These are phyloP conservation scores for Actinomortierella ambigua DNA, from an alignment of 371 early-diverging fungal species.

Conservation along the genomic window DNA sequence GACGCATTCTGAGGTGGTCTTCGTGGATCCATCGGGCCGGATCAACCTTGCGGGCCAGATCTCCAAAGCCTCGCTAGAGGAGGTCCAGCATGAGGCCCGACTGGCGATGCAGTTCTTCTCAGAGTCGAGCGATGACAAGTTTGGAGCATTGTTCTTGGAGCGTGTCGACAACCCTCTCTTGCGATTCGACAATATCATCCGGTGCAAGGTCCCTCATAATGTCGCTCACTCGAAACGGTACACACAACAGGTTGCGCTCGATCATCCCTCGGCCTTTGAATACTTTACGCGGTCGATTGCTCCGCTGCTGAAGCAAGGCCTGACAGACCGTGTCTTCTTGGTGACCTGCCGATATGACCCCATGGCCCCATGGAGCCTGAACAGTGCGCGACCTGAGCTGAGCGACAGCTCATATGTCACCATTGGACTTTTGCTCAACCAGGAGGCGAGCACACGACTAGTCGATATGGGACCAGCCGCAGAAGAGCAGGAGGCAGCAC, in stretches of 20 bases:
- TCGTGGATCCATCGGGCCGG: conserved; percentile 85
- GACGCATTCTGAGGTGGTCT: conserved; percentile 71
- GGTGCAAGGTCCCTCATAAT: conserved; percentile 46
- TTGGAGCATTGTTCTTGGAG: conserved; percentile 74
- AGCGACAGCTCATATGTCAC: conserved; percentile 21
- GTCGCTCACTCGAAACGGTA: conserved; percentile 46
- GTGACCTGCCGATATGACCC: conserved; percentile 55
- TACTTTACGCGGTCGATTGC: conserved; percentile 57
- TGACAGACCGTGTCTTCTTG: conserved; percentile 70
- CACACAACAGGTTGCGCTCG: conserved; percentile 54
- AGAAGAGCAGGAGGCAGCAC: conserved; percentile 61
- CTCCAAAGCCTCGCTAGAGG: conserved; percentile 58
- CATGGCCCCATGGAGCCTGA: conserved; percentile 48
- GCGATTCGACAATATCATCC: conserved; percentile 69
- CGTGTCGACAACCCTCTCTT: conserved; percentile 66
- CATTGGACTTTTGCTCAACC: conserved; percentile 76
- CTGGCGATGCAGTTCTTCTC: conserved; percentile 66
- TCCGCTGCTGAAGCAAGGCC: conserved; percentile 60
- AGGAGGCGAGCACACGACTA: conserved; percentile 64
- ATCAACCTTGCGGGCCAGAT: conserved; percentile 80
- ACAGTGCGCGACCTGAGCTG: conserved; percentile 23
- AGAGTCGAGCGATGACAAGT: conserved; percentile 66
- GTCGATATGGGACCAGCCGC: conserved; percentile 86
- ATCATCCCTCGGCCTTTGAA: conserved; percentile 60
- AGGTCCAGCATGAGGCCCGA: conserved; percentile 73